Evolutionary conservation across 257 asterid genomes (phyloP).

Genomic region (Parsonsia alboflavescens): DNA sequence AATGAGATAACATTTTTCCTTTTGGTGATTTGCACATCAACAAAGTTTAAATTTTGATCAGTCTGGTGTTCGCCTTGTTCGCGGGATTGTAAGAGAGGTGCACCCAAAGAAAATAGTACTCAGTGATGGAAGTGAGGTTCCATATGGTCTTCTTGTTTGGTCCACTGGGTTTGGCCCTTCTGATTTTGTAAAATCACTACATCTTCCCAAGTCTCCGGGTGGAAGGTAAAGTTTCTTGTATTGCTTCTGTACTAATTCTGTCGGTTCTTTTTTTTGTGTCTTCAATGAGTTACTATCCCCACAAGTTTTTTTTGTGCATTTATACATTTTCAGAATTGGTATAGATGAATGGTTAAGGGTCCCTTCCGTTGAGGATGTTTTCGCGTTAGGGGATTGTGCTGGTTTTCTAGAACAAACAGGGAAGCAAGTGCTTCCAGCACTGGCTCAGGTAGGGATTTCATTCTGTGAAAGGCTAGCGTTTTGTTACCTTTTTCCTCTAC

Average conservation of each 20-base stretch:
- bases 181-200: constrained; percentile 52
- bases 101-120: constrained; percentile 62
- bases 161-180: constrained; percentile 97
- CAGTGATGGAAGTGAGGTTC: constrained; percentile 88
- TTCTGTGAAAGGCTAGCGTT: background rate
- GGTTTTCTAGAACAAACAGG: constrained; percentile 85
- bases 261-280: too few species aligned
- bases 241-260: background rate
- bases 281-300: background rate
- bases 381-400: constrained; percentile 88
- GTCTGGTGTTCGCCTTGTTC: constrained; percentile 90
- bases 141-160: constrained; percentile 93
- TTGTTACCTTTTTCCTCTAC: background rate
- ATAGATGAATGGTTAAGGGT: constrained; percentile 83
- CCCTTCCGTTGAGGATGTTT: constrained; percentile 76
- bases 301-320: background rate
- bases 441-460: constrained; percentile 65
- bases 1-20: background rate
- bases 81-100: constrained; percentile 84
- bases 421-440: constrained; percentile 81
- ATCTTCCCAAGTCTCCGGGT: constrained; percentile 76
- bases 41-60: constrained; percentile 10
- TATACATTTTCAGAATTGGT: constrained; percentile 52
- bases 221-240: constrained; percentile 57
- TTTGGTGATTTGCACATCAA: background rate